These are phyloP conservation scores for Candida ovalis DNA, from an alignment of 805 yeast genomes.

Conservation along the genomic window DNA sequence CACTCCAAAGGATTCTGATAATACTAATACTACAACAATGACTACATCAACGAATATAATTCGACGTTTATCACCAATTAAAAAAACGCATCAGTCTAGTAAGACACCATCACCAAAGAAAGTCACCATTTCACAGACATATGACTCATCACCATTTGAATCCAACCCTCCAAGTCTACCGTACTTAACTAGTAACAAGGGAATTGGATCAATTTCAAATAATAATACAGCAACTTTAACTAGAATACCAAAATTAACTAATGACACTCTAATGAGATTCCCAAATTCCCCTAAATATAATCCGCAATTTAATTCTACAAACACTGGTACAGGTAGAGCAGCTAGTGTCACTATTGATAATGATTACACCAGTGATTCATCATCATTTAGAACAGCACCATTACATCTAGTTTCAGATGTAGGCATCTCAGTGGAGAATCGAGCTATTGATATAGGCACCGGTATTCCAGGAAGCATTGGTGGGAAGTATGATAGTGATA, in stretches of 20 bases:
- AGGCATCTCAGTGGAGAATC: neutral
- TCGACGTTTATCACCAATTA: neutral
- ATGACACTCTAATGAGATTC: constrained; percentile 31
- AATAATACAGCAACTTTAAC: neutral
- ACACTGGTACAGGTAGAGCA: neutral
- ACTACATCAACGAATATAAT: constrained; percentile 2
- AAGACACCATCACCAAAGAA: constrained; percentile 3
- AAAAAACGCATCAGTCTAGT: neutral
- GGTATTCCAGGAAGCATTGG: neutral
- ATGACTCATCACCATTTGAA: constrained; percentile 27
- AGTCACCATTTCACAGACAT: constrained; percentile 18
- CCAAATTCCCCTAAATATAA: constrained; percentile 47
- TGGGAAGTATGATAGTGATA: constrained; percentile 8
- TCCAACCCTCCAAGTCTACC: neutral
- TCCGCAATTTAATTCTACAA: constrained; percentile 13
- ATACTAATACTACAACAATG: neutral
- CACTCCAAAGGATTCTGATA: neutral
- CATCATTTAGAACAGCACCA: constrained; percentile 3
- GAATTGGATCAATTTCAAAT: neutral
- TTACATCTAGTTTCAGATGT: neutral
- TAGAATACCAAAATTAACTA: constrained; percentile 1
- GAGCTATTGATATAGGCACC: neutral
- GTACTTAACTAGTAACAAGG: neutral
- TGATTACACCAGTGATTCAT: constrained; percentile 1
- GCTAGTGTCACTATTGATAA: neutral